Evolutionary conservation across 805 yeast genomes (phyloP).

Genomic region (Schizosaccharomyces cryophilus): DNA sequence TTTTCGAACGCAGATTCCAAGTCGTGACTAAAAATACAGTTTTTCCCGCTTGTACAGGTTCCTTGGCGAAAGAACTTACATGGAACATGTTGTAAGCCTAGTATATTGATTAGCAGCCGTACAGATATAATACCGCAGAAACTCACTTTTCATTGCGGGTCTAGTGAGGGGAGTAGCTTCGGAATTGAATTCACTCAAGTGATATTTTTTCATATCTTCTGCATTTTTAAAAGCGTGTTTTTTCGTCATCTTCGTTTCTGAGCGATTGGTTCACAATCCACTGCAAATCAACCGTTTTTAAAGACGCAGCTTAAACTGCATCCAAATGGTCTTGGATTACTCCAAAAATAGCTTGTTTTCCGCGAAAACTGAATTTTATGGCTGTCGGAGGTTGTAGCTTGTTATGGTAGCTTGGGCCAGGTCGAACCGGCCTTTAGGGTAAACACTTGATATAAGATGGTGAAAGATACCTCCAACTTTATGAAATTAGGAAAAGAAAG

Average conservation of each 20-base stretch:
- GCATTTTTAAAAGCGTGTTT: not conserved
- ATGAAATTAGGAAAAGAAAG: too few species aligned
- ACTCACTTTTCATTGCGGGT: not conserved
- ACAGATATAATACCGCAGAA: not conserved
- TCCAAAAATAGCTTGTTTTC: too few species aligned
- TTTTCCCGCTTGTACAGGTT: slow-evolving; percentile 75
- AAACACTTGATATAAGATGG: too few species aligned
- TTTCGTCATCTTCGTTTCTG: not conserved
- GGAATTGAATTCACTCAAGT: not conserved
- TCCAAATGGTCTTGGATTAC: too few species aligned
- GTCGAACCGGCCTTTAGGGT: too few species aligned
- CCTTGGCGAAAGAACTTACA: slow-evolving; percentile 87
- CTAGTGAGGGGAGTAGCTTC: not conserved
- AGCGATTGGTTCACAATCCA: not conserved
- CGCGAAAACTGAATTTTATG: too few species aligned
- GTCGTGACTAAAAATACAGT: slow-evolving; percentile 80
- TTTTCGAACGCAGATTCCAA: slow-evolving; percentile 26
- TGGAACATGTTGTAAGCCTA: slow-evolving; percentile 75
- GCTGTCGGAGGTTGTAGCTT: too few species aligned
- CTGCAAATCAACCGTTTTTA: too few species aligned
- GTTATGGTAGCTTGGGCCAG: too few species aligned
- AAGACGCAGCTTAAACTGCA: too few species aligned
- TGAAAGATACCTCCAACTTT: too few species aligned
- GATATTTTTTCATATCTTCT: slow-evolving; percentile 1
- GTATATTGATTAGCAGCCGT: not conserved